A percentile compares a stretch with the other conserved stretches of the same genome.
These are phyloP conservation scores for Fomitopsis serialis DNA, from an alignment of 768 basidiomycete genomes.

Conservation along the genomic window DNA sequence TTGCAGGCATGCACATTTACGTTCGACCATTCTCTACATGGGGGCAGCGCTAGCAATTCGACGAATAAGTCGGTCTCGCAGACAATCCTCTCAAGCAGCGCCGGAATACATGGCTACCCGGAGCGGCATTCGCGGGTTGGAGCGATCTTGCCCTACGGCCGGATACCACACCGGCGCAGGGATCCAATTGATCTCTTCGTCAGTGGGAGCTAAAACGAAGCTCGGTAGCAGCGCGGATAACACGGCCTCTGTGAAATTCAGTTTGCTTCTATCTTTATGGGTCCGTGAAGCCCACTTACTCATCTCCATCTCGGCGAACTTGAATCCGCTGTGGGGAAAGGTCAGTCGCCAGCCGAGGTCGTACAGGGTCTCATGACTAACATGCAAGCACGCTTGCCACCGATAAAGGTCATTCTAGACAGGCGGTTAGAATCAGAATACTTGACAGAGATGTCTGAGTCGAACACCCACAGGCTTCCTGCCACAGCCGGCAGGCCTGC, in stretches of 20 bases:
- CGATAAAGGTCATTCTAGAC: slow-evolving; percentile 33
- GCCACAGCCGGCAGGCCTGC: slow-evolving; percentile 28
- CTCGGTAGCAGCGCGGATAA: slow-evolving; percentile 3
- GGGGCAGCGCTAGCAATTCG: too few relatives aligned
- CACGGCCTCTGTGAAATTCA: slow-evolving; percentile 7
- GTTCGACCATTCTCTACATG: too few relatives aligned
- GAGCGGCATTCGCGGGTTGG: too few relatives aligned
- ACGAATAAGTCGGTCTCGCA: too few relatives aligned
- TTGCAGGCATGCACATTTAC: too few relatives aligned
- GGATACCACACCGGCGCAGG: not conserved
- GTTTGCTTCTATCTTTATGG: too few relatives aligned
- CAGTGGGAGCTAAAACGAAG: slow-evolving; percentile 7
- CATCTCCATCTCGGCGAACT: slow-evolving; percentile 18
- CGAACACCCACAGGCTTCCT: slow-evolving; percentile 17
- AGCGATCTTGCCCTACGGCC: too few relatives aligned
- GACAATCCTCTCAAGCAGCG: too few relatives aligned
- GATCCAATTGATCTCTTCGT: slow-evolving; percentile 12
- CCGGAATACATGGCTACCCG: too few relatives aligned
- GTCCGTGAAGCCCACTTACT: slow-evolving; percentile 4
- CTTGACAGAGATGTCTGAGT: not conserved
- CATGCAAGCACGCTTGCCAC: slow-evolving; percentile 30
- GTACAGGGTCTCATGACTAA: slow-evolving; percentile 9
- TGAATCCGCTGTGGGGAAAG: slow-evolving; percentile 12
- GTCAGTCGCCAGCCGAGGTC: not conserved
- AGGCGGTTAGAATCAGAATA: not conserved